Conservation (phyloP, 768 basidiomycete genomes). For the Auricularia cornea region DNA sequence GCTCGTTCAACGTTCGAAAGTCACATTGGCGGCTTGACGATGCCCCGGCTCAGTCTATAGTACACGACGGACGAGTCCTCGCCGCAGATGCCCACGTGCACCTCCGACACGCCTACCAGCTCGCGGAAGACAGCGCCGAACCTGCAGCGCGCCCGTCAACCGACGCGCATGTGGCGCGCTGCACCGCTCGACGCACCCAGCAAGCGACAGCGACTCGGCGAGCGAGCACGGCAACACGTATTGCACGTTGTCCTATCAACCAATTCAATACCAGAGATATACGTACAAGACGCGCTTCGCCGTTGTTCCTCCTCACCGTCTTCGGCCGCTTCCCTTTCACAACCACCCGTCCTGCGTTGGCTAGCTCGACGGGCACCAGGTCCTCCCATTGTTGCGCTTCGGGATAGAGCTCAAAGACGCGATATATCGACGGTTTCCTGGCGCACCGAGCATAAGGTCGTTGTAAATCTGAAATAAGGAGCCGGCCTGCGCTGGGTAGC, state of each 20-base stretch:
- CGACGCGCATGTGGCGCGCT: not conserved
- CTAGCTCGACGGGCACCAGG: slow-evolving; percentile 53
- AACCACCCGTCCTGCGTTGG: slow-evolving; percentile 42
- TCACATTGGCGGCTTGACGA: slow-evolving; percentile 46
- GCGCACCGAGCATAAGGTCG: slow-evolving; percentile 54
- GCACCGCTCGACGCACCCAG: slow-evolving; percentile 35
- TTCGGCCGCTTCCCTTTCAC: slow-evolving; percentile 51
- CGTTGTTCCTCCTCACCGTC: slow-evolving; percentile 28
- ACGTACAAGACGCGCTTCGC: not conserved
- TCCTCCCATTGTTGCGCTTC: slow-evolving; percentile 68
- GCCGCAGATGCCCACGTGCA: slow-evolving; percentile 64
- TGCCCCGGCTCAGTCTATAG: slow-evolving; percentile 71
- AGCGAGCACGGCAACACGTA: slow-evolving; percentile 59
- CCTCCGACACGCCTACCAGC: slow-evolving; percentile 37
- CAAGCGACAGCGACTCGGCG: slow-evolving; percentile 54
- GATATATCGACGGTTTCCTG: not conserved
- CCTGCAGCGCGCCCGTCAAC: slow-evolving; percentile 27
- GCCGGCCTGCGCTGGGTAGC: slow-evolving; percentile 55
- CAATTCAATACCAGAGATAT: not conserved
- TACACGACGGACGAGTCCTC: slow-evolving; percentile 80
- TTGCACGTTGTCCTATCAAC: slow-evolving; percentile 36
- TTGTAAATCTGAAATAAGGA: slow-evolving; percentile 70
- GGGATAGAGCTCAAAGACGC: not conserved
- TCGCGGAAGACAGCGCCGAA: slow-evolving; percentile 47
- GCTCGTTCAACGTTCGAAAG: too few species aligned